A percentile compares a stretch with the other conserved stretches of the same genome.
phyloP scores from a whole-genome alignment of 768 basidiomycete genomes.

The Baorangia bicolor region DNA sequence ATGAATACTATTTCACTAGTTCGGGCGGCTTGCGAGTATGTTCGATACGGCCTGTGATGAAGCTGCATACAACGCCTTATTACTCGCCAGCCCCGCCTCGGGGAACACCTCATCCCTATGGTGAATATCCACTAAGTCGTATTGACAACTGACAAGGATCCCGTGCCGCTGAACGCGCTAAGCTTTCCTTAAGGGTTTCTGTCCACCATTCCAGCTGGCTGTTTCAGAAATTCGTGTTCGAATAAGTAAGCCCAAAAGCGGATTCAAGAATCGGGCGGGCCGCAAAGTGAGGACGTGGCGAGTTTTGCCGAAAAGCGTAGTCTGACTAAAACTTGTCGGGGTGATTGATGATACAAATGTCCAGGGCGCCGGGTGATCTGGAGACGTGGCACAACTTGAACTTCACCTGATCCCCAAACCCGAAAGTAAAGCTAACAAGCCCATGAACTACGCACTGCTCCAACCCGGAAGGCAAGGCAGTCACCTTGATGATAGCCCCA shows the following conservation, averaged over 20 bases:
- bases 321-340: too few species aligned
- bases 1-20: neutral
- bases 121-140: neutral
- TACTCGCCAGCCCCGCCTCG: neutral
- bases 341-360: neutral
- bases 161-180: neutral
- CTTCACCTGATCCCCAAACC: neutral
- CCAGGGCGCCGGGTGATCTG: neutral
- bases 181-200: neutral
- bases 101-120: neutral
- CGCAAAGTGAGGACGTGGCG: too few species aligned
- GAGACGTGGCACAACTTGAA: neutral
- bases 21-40: too few species aligned
- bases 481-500: conserved; percentile 47
- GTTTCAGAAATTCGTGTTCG: too few species aligned
- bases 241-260: too few species aligned
- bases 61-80: neutral
- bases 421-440: neutral
- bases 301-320: too few species aligned
- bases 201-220: too few species aligned
- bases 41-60: neutral
- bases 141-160: neutral
- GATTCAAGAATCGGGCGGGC: too few species aligned
- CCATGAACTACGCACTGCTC: conserved; percentile 19
- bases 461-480: conserved; percentile 3